Base-by-base conservation (phyloP, 768 basidiomycete genomes). In the Dentipellis sp. region DNA sequence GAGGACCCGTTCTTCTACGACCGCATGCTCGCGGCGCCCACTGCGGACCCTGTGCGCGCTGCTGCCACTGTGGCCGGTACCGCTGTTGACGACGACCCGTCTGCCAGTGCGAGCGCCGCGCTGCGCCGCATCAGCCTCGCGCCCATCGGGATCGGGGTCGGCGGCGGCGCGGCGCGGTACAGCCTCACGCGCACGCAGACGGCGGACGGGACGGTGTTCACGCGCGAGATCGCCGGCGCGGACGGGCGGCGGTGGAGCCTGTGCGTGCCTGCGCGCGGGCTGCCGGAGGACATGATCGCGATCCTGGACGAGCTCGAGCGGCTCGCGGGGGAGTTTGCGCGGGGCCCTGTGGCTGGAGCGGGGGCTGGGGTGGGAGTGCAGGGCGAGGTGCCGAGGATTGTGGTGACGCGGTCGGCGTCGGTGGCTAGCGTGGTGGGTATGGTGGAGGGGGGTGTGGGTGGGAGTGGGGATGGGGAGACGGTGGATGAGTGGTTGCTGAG, bases 251-350 rank as follows among this genome's bases (percentile, higher is more conserved):
- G 60, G 37, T 59, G 60, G 60, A 61, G 60, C 36, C 36, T 61
- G 53, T 56, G 60, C 17, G 58, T 61, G 4, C 58, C 60, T 2
- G 60, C 58, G 19, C 53, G 55, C 10, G 60, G 60, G 40, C 52
- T 61, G 10, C 60, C 60, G 3, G 50, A 56, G 16, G 58, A 59
- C 22, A 59, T 59, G 60, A 52, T 61, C 10, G 50, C 29, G 40
- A 61, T 59, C 55, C 53, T 61, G 17, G 60, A 61, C 37, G 60
- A 61, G 36, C 56, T 61, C 3, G 60, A 61, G 52, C 53, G 50
- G 16, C 55, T 61, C 12, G 60, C 58, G 1, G 29, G 45, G 22
- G 60, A 61, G 36, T 52, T 61, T 16, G 52, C 39, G 52, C 59
- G 53, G 34, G 53, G 17, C 36, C 42, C 29, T 29, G 29, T 29